Evolutionary conservation across 83 land plant genomes (phyloP), one percentile per base, ranked within the genome.

Genomic region (Picea mariana): DNA sequence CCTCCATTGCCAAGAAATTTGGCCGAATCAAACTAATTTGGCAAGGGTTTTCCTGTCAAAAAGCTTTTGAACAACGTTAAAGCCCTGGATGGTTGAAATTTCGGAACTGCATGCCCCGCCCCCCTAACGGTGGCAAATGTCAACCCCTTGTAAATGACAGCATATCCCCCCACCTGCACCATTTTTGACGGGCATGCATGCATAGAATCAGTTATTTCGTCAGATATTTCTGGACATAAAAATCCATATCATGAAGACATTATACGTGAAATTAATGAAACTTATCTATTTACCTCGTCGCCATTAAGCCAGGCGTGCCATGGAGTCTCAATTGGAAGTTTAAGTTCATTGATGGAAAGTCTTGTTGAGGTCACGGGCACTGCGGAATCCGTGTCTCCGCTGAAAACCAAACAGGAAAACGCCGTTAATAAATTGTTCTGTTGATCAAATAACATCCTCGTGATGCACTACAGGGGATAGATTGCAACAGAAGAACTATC

Each of bases 121-220:
- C 38, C 38, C 38, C 38, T 34, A 34, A 34, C 38, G 38, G 38
- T 34, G 38, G 38, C 38, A 34, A 34, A 34, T 3, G 88, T 88
- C 21, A 90, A 86, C 3, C 92, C 92, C 3, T 82, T 79, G 71
- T 90, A 90, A 31, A 67, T 86, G 80, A 85, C 84, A 64, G 82
- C 86, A 90, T 90, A 90, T 67, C 92, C 90, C n/a, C 87, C 90
- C 5, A 88, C 87, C 87, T 88, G 85, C 38, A 34, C 38, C 38
- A 34, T 34, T 34, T 34, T 34, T 34, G 38, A 34, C 38, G 38
- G 38, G 38, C 38, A 34, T 34, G 38, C 38, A 34, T 34, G 38
- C 38, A 34, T 34, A 34, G 38, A 34, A 3, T 34, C 38, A 34
- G 38, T 34, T 34, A 34, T 34, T 34, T 34, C 38, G 38, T 34